Evolutionary conservation across 2,329 filamentous ascomycete species (phyloP).

Genomic region (Phyllosticta citriasiana): DNA sequence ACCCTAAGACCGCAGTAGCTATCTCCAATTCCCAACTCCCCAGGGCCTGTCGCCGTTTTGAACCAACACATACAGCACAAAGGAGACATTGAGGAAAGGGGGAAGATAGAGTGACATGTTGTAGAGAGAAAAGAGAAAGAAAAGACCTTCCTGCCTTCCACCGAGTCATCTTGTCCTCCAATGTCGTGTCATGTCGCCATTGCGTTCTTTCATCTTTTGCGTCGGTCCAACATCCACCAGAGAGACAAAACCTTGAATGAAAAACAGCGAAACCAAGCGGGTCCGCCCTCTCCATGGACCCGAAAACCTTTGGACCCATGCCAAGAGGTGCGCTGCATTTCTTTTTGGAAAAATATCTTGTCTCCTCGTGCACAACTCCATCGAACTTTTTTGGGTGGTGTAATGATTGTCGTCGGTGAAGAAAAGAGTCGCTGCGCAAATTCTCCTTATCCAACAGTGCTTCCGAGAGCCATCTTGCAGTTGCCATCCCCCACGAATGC

Average conservation of each 20-base stretch:
- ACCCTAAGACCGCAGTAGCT: not conserved
- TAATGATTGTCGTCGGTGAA: not conserved
- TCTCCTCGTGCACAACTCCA: not conserved
- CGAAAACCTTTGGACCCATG: not conserved
- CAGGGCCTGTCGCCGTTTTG: constrained; percentile 6
- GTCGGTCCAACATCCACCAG: not conserved
- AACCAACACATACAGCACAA: constrained; percentile 2
- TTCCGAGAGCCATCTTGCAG: not conserved
- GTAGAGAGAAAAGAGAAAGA: constrained; percentile 1
- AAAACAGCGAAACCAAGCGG: not conserved
- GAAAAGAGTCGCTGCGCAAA: not conserved
- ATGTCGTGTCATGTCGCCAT: not conserved
- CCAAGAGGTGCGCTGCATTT: not conserved
- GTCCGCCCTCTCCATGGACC: not conserved
- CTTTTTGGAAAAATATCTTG: not conserved
- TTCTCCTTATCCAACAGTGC: not conserved
- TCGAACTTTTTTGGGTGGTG: not conserved
- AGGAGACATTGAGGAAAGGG: not conserved
- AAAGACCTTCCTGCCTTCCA: not conserved
- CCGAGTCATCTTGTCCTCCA: not conserved
- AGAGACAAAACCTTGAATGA: not conserved
- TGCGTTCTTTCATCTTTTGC: not conserved
- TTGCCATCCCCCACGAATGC: not conserved
- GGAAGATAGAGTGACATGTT: not conserved
- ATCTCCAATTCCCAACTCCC: constrained; percentile 10